Percentiles rank a stretch among this genome's conserved stretches.
phyloP scores from a whole-genome alignment of 164 flowering plant species.

The Echeveria elegans region DNA sequence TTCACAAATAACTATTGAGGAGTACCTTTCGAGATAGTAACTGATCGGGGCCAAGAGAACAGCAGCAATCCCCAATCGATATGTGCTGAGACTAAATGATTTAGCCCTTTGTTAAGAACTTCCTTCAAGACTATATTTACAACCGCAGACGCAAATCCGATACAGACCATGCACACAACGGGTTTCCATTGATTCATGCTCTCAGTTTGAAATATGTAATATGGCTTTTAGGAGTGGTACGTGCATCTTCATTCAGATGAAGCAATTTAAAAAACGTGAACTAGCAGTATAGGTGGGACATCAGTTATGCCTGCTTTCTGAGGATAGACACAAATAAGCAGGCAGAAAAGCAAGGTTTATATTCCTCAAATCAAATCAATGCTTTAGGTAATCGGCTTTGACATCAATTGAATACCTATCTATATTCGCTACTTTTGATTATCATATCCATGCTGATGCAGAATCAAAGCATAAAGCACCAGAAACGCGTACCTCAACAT shows the following conservation, averaged over 20 bases:
- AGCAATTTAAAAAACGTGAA: neutral
- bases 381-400: constrained; percentile 29
- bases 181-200: constrained; percentile 42
- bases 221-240: neutral
- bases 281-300: neutral
- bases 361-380: constrained; percentile 38
- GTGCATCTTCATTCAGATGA: neutral
- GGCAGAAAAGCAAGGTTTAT: constrained; percentile 41
- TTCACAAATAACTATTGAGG: neutral
- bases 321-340: neutral
- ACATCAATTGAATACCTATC: constrained; percentile 18
- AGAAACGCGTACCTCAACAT: neutral
- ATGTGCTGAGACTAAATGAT: constrained; percentile 48
- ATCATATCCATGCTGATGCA: constrained; percentile 16
- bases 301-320: neutral
- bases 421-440: constrained; percentile 22
- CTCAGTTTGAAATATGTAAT: constrained; percentile 22
- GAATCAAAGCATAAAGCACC: constrained; percentile 11
- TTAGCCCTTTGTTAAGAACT: constrained; percentile 48
- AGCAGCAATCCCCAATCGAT: constrained; percentile 38
- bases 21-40: constrained; percentile 60
- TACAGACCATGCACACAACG: constrained; percentile 37
- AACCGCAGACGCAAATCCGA: constrained; percentile 44
- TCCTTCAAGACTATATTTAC: constrained; percentile 62
- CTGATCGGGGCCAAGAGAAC: constrained; percentile 59